Percentiles rank a stretch among this genome's conserved stretches.
Evolutionary conservation across 2,329 filamentous ascomycete species (phyloP).

Genomic region (Keithomyces neogunnii): DNA sequence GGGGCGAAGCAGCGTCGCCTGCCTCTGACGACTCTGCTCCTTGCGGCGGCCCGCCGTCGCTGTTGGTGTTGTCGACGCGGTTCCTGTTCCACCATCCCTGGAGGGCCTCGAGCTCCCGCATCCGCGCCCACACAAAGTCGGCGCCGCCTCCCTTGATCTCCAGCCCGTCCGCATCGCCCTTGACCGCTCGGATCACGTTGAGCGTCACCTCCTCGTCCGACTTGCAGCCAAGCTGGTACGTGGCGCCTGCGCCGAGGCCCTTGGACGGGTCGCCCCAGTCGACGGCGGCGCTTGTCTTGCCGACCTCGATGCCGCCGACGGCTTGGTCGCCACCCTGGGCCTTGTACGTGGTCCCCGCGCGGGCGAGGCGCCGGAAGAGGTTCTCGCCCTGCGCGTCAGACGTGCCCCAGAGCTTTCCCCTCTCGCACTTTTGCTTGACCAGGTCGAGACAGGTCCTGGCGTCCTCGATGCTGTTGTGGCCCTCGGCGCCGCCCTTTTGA

Average conservation of each 20-base stretch:
- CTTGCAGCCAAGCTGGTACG: slow-evolving; percentile 46
- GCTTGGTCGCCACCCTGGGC: slow-evolving; percentile 50
- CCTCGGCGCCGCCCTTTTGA: slow-evolving; percentile 65
- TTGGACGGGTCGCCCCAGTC: slow-evolving; percentile 79
- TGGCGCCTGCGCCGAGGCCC: slow-evolving; percentile 48
- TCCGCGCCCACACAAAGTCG: slow-evolving; percentile 59
- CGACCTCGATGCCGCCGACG: slow-evolving; percentile 43
- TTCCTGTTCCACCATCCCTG: slow-evolving; percentile 62
- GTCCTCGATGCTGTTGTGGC: slow-evolving; percentile 91
- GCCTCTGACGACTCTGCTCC: slow-evolving; percentile 8
- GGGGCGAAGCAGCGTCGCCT: slow-evolving; percentile 14
- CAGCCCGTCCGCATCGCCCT: slow-evolving; percentile 48
- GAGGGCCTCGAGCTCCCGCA: slow-evolving; percentile 56
- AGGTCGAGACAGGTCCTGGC: slow-evolving; percentile 86
- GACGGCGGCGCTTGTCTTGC: slow-evolving; percentile 64
- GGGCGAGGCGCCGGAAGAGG: slow-evolving; percentile 74
- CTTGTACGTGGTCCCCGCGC: slow-evolving; percentile 54
- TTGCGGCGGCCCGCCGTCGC: slow-evolving; percentile 25
- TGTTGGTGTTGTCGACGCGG: slow-evolving; percentile 28
- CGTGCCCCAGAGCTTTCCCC: slow-evolving; percentile 77
- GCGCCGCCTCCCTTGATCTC: slow-evolving; percentile 52
- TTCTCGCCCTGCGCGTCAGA: slow-evolving; percentile 74
- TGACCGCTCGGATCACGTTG: slow-evolving; percentile 48
- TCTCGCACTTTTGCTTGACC: slow-evolving; percentile 92
- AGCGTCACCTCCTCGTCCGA: slow-evolving; percentile 50